These are phyloP conservation scores for Euryodendron excelsum DNA, from an alignment of 148 eudicot species.

Conservation along the genomic window DNA sequence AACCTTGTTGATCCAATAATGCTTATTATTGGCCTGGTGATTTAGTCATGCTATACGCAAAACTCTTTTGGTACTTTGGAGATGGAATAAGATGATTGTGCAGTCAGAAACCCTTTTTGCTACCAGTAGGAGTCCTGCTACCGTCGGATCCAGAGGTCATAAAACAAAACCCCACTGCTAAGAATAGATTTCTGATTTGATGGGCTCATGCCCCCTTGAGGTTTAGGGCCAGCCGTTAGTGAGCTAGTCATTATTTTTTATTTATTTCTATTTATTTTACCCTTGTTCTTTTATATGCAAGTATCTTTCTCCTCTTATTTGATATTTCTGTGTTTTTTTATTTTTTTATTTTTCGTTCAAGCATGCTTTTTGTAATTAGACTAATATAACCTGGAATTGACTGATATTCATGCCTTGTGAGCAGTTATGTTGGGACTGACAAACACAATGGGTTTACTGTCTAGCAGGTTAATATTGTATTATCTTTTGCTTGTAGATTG, in stretches of 20 bases:
- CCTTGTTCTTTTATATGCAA: too few relatives aligned
- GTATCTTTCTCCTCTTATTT: background rate
- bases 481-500: conserved; percentile 50
- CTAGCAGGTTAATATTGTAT: background rate
- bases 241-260: background rate
- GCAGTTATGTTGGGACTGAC: background rate
- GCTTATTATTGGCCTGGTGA: conserved; percentile 4
- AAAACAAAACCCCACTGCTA: background rate
- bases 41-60: background rate
- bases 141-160: background rate
- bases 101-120: background rate
- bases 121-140: background rate
- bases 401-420: background rate
- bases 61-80: background rate
- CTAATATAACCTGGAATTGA: background rate
- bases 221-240: background rate
- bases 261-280: background rate
- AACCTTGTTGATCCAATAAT: background rate
- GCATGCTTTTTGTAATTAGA: background rate
- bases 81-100: background rate
- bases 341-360: background rate
- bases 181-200: background rate
- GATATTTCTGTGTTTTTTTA: background rate
- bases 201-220: conserved; percentile 1
- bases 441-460: background rate